Percentiles rank a stretch among this genome's conserved stretches.
These are phyloP conservation scores for Metarhizium album DNA, from an alignment of 2,329 filamentous ascomycete genomes.

Conservation along the genomic window DNA sequence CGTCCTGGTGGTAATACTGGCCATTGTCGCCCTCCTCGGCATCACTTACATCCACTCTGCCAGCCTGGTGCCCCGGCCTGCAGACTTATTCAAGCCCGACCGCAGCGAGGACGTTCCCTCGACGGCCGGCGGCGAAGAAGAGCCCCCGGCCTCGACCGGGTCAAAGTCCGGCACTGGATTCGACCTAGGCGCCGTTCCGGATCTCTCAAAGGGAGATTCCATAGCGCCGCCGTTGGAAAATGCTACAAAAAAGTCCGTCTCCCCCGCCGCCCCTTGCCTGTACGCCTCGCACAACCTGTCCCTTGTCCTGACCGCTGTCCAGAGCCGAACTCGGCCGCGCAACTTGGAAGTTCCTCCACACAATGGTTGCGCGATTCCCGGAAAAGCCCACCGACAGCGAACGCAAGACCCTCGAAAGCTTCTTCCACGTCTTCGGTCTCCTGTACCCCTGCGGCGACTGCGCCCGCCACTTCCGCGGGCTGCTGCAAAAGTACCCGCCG, in stretches of 20 bases:
- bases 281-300: background rate
- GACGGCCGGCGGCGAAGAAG: background rate
- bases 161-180: conserved; percentile 21
- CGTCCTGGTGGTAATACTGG: conserved; percentile 41
- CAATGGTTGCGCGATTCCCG: conserved; percentile 60
- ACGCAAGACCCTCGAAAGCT: conserved; percentile 50
- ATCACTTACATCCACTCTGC: conserved; percentile 50
- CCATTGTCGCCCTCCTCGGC: conserved; percentile 44
- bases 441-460: conserved; percentile 63
- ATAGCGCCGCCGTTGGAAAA: conserved; percentile 78
- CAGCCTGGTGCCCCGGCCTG: conserved; percentile 5
- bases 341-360: conserved; percentile 61
- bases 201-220: conserved; percentile 52
- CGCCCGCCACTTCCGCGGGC: conserved; percentile 53
- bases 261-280: too few species aligned
- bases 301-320: conserved; percentile 7
- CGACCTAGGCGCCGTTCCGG: conserved; percentile 33
- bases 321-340: conserved; percentile 56
- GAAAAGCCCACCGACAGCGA: conserved; percentile 54
- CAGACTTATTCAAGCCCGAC: conserved; percentile 9
- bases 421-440: conserved; percentile 56
- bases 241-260: conserved; percentile 60
- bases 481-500: conserved; percentile 52
- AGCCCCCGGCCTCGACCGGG: conserved; percentile 6
- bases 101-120: background rate